Evolutionary conservation across 768 basidiomycete genomes (phyloP).

Genomic region (Trametes meyenii): DNA sequence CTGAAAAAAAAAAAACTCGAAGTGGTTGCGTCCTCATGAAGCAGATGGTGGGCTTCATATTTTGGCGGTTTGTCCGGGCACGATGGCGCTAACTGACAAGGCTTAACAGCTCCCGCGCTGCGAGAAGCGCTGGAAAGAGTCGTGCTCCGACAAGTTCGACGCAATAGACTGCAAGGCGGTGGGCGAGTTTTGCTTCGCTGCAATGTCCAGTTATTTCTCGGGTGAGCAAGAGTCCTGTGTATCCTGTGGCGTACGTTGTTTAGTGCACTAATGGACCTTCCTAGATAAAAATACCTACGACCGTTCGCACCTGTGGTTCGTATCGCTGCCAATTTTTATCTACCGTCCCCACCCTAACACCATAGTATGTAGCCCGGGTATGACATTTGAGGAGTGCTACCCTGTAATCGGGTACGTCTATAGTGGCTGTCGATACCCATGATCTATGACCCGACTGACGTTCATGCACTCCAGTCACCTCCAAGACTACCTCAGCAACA

Average conservation of each 20-base stretch:
- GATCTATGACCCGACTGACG: background rate
- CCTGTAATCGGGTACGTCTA: slow-evolving; percentile 33
- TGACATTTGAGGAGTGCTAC: background rate
- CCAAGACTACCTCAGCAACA: slow-evolving; percentile 58
- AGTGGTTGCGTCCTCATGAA: slow-evolving; percentile 49
- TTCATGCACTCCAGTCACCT: slow-evolving; percentile 47
- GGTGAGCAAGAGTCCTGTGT: slow-evolving; percentile 33
- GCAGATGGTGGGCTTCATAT: slow-evolving; percentile 35
- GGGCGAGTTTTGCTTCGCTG: slow-evolving; percentile 39
- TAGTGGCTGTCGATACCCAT: slow-evolving; percentile 14
- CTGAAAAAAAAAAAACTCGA: background rate
- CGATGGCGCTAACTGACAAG: background rate
- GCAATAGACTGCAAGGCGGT: slow-evolving; percentile 47
- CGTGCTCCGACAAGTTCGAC: slow-evolving; percentile 50
- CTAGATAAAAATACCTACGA: slow-evolving; percentile 12
- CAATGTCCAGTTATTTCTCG: slow-evolving; percentile 32
- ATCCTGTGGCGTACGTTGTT: slow-evolving; percentile 4
- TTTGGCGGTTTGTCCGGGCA: background rate
- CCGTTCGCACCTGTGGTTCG: slow-evolving; percentile 15
- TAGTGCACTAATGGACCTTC: background rate
- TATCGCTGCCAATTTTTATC: no score
- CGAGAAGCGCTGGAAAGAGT: slow-evolving; percentile 38
- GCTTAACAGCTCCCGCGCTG: slow-evolving; percentile 46
- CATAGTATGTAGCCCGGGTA: background rate
- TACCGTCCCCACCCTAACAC: no score